Percentiles rank a stretch among this genome's conserved stretches.
Evolutionary conservation across 139 green algal genomes (phyloP).

Genomic region (Chlamydomonas sp.): DNA sequence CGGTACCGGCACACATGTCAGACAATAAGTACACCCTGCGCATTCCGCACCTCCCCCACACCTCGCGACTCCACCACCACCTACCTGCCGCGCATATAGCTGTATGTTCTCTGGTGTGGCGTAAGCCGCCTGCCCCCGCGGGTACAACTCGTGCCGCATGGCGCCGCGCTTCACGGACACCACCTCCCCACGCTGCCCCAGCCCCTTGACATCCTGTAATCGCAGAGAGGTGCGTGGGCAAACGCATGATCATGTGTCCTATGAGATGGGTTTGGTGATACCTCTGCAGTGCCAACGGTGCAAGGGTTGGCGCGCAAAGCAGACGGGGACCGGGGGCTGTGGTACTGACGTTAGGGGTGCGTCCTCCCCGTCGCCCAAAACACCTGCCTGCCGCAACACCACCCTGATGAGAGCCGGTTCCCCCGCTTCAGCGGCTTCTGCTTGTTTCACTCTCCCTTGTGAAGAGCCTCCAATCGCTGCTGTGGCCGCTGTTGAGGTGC

Average conservation of each 20-base stretch:
- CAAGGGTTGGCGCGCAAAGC: too few relatives aligned
- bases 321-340: too few relatives aligned
- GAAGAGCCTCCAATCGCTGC: neutral
- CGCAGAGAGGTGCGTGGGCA: too few relatives aligned
- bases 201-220: slow-evolving; percentile 8
- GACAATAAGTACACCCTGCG: too few relatives aligned
- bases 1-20: too few relatives aligned
- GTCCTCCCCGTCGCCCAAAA: too few relatives aligned
- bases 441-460: too few relatives aligned
- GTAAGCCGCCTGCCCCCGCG: slow-evolving; percentile 17
- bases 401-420: slow-evolving; percentile 1
- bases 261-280: too few relatives aligned
- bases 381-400: slow-evolving; percentile 3
- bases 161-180: slow-evolving; percentile 14
- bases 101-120: slow-evolving; percentile 41
- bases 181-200: slow-evolving; percentile 25
- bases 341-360: too few relatives aligned
- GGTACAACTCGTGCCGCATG: slow-evolving; percentile 38
- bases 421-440: neutral
- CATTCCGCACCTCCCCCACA: too few relatives aligned
- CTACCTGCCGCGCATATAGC: neutral
- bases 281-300: too few relatives aligned
- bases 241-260: too few relatives aligned
- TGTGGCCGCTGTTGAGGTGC: neutral
- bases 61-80: slow-evolving; percentile 8